Evolutionary conservation across 768 basidiomycete genomes (phyloP), one percentile per base, ranked within the genome.

Genomic region (Pisolithus tinctorius): DNA sequence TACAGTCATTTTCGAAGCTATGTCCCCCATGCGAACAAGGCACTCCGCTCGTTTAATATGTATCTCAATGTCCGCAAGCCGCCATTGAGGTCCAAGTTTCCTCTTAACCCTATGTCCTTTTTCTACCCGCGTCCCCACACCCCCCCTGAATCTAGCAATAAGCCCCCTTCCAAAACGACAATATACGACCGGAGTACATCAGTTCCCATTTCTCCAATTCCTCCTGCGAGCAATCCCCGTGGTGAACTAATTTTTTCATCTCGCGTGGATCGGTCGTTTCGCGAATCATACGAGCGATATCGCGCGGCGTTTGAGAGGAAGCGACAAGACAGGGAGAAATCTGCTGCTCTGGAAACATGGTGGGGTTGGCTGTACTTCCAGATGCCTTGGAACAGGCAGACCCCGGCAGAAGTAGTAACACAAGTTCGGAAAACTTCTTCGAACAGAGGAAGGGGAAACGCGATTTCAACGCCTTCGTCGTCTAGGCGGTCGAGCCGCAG

Each of bases 201-300:
- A 27, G 68, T 78, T 25, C 78, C 78, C 46, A 62, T 65, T 38
- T 57, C 69, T 40, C 81, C 90, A n/a, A 94, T 96, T 39, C 93
- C 93, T 3, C 91, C 93, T 0, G 78, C 92, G 13, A 74, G 75
- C 27, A 96, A 93, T 66, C 93, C 95, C 3, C 85, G 94, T 13
- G 95, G 96, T 46, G 96, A 99, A 63, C 82, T 99, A 53, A 96
- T 98, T 50, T 96, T 99, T 70, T 93, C 89, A 3, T 89, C 86
- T 10, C 83, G 89, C 43, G 86, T 99, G 17, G 86, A 90, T 53
- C 77, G 78, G 47, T 61, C 67, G 17, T 98, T 98, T 67, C 76
- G 88, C 23, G 96, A 98, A 50, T 79, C 86, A 0, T 99, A 99
- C 69, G 94, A 97, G 66, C 80, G 91, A 14, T 93, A 97, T 68